A percentile compares a stretch with the other conserved stretches of the same genome.
phyloP scores from a whole-genome alignment of 805 yeast species.

The Saturnispora quitensis region DNA sequence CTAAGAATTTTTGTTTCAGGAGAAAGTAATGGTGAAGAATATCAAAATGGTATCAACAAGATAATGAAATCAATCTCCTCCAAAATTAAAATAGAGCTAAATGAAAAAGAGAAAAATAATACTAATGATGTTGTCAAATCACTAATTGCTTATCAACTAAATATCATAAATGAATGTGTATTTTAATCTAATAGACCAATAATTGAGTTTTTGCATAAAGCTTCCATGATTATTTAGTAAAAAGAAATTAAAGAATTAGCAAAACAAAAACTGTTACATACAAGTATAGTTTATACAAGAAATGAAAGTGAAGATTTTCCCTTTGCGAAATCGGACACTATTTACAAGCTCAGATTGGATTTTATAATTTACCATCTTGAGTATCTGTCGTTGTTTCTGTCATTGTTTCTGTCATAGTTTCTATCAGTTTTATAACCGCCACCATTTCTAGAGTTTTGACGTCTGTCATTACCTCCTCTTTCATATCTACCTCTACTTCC shows the following conservation, averaged over 20 bases:
- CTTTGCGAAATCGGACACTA: neutral
- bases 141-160: constrained; percentile 1
- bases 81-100: neutral
- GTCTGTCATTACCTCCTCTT: constrained; percentile 6
- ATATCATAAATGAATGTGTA: neutral
- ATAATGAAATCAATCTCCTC: neutral
- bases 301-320: neutral
- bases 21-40: neutral
- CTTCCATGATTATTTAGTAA: neutral
- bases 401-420: constrained; percentile 6
- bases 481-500: constrained; percentile 9
- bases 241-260: neutral
- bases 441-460: constrained; percentile 5
- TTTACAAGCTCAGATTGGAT: neutral
- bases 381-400: constrained; percentile 4
- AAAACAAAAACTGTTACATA: constrained; percentile 1
- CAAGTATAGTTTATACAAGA: neutral
- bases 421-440: constrained; percentile 2
- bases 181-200: neutral
- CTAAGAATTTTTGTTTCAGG: neutral
- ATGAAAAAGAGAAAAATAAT: neutral
- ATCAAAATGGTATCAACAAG: neutral
- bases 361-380: constrained; percentile 10
- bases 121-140: neutral
- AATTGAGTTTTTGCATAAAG: neutral